Conservation (phyloP, 768 basidiomycete genomes). For the Chalciporus chontae region DNA sequence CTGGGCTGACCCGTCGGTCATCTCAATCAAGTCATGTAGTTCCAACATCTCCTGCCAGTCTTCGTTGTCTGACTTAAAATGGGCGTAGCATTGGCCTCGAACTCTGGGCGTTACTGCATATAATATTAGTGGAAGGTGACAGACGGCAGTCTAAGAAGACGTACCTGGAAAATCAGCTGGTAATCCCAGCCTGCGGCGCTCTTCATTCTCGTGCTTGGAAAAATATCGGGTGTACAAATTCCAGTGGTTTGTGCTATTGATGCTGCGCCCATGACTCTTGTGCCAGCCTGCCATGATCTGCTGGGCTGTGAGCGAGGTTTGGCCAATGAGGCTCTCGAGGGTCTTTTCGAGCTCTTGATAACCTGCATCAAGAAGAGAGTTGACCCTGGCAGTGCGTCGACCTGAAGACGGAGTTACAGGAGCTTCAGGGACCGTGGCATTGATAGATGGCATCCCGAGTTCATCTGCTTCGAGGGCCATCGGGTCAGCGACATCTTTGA, state of each 20-base stretch:
- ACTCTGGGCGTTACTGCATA: background rate
- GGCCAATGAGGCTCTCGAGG: background rate
- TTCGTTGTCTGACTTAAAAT: background rate
- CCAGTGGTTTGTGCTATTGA: slow-evolving; percentile 1
- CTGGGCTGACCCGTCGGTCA: background rate
- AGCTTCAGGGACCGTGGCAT: too few relatives aligned
- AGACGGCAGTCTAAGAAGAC: too few relatives aligned
- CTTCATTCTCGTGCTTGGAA: background rate
- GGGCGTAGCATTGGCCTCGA: background rate
- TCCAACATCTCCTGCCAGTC: background rate
- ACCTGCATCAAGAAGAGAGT: background rate
- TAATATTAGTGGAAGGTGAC: too few relatives aligned
- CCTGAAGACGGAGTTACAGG: background rate
- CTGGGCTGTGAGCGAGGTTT: background rate
- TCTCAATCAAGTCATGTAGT: background rate
- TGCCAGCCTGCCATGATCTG: slow-evolving; percentile 2
- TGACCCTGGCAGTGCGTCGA: background rate
- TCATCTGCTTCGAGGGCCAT: too few relatives aligned
- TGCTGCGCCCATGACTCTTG: background rate
- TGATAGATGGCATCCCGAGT: too few relatives aligned
- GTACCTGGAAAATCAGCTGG: too few relatives aligned
- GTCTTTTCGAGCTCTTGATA: background rate
- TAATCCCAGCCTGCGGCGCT: background rate
- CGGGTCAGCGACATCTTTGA: too few relatives aligned
- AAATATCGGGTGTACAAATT: slow-evolving; percentile 1